phyloP scores from a whole-genome alignment of 2,329 filamentous ascomycete genomes.

The Helotiales sp. region DNA sequence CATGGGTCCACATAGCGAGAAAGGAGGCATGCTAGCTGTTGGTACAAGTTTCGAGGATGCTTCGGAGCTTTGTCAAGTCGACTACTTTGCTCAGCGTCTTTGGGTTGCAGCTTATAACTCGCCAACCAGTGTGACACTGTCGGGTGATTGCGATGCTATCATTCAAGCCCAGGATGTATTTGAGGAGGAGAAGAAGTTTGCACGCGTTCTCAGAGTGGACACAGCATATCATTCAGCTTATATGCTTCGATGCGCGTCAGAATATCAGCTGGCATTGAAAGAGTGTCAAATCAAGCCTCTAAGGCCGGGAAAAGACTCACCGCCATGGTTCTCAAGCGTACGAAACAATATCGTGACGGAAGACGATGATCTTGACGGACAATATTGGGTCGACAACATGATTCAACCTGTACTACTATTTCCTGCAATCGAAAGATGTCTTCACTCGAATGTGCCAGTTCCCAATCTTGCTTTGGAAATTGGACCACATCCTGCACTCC shows the following conservation, averaged over 20 bases:
- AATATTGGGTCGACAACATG: conserved; percentile 46
- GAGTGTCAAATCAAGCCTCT: conserved; percentile 11
- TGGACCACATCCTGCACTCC: conserved; percentile 38
- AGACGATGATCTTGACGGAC: neutral
- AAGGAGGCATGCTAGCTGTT: conserved; percentile 51
- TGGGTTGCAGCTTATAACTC: conserved; percentile 34
- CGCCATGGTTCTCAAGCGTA: neutral
- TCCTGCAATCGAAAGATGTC: neutral
- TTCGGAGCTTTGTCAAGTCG: conserved; percentile 9
- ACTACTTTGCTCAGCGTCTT: conserved; percentile 11
- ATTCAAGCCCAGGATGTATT: conserved; percentile 8
- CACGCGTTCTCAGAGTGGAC: conserved; percentile 22
- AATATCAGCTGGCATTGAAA: conserved; percentile 14
- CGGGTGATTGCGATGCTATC: conserved; percentile 26
- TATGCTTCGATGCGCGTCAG: no score
- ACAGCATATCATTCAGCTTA: conserved; percentile 26
- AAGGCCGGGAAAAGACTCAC: neutral
- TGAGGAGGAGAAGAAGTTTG: conserved; percentile 18
- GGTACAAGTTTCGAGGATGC: conserved; percentile 32
- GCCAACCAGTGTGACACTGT: conserved; percentile 19
- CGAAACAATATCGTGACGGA: conserved; percentile 7
- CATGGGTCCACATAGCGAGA: conserved; percentile 12
- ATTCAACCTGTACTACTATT: conserved; percentile 1
- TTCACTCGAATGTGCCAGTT: neutral
- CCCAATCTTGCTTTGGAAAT: conserved; percentile 30